phyloP scores from a whole-genome alignment of 2,329 filamentous ascomycete species.

The Hyphodiscus sp. region DNA sequence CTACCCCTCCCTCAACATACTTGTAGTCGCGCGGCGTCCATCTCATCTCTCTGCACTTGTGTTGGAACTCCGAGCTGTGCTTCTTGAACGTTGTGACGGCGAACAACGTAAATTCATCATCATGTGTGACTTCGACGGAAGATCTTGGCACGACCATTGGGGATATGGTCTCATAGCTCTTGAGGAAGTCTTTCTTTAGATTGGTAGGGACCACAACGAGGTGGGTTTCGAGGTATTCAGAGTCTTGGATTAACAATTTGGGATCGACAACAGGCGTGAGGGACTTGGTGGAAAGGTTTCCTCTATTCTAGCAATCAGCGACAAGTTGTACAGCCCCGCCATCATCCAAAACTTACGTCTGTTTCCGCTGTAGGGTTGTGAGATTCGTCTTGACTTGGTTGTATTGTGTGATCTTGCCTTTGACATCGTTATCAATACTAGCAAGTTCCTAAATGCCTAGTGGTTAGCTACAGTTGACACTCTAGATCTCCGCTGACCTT shows the following conservation, averaged over 20 bases:
- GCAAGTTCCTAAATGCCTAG: constrained; percentile 60
- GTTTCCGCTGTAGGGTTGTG: constrained; percentile 73
- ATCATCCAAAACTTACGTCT: constrained; percentile 56
- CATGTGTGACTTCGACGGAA: constrained; percentile 69
- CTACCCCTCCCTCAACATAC: constrained; percentile 81
- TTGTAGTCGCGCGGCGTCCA: constrained; percentile 96
- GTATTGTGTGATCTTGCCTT: constrained; percentile 90
- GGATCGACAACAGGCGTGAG: constrained; percentile 85
- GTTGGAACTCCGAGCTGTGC: constrained; percentile 75
- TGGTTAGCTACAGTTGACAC: not conserved
- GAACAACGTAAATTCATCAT: constrained; percentile 85
- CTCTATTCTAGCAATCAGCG: constrained; percentile 43
- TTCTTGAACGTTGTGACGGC: constrained; percentile 94
- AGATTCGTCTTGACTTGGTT: constrained; percentile 84
- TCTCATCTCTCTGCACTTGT: constrained; percentile 86
- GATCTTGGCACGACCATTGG: constrained; percentile 94
- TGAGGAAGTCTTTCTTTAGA: constrained; percentile 79
- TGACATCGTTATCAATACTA: constrained; percentile 93
- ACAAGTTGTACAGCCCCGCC: not conserved
- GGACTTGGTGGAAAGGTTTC: constrained; percentile 90
- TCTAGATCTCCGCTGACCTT: constrained; percentile 50
- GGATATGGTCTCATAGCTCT: constrained; percentile 78
- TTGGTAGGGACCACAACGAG: constrained; percentile 80
- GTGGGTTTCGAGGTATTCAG: constrained; percentile 95
- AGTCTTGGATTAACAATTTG: constrained; percentile 72